A percentile compares a stretch with the other conserved stretches of the same genome.
Conservation (phyloP, 2,329 filamentous ascomycete species). For the Verticillium nonalfalfae region DNA sequence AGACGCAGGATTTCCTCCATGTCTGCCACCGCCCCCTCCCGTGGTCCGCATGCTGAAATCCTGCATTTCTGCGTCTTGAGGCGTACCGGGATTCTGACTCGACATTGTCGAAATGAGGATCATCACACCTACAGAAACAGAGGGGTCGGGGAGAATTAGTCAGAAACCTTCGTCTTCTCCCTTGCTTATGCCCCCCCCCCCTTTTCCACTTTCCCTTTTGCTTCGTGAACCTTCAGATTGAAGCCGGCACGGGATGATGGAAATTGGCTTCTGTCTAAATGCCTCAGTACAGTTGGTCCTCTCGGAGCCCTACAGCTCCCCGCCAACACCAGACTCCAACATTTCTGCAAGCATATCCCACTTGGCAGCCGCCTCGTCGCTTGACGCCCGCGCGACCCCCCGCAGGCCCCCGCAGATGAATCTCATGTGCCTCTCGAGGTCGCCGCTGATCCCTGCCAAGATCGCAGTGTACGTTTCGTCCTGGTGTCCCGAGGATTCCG, state of each 20-base stretch:
- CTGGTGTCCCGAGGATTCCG: constrained; percentile 7
- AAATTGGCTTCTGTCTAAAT: neutral
- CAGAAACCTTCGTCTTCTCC: neutral
- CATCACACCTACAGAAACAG: neutral
- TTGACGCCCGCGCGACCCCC: constrained; percentile 68
- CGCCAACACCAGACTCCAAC: constrained; percentile 47
- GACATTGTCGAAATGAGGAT: neutral
- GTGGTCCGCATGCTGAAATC: neutral
- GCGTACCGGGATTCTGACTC: neutral
- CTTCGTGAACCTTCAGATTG: too few species aligned
- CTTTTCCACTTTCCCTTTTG: too few species aligned
- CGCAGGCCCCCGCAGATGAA: constrained; percentile 71
- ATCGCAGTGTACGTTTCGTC: constrained; percentile 39
- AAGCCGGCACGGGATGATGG: neutral
- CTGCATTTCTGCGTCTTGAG: neutral
- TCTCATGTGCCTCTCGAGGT: constrained; percentile 59
- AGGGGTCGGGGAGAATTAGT: neutral
- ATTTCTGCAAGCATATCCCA: constrained; percentile 82
- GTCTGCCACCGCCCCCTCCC: neutral
- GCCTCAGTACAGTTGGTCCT: neutral
- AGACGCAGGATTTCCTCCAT: neutral
- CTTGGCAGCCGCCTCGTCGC: constrained; percentile 49
- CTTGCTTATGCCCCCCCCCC: neutral
- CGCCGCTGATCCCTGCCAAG: constrained; percentile 49
- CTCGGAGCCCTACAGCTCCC: neutral